A percentile compares a stretch with the other conserved stretches of the same genome.
phyloP scores from a whole-genome alignment of 176 grass and related monocot genomes.

The Carex pumila region DNA sequence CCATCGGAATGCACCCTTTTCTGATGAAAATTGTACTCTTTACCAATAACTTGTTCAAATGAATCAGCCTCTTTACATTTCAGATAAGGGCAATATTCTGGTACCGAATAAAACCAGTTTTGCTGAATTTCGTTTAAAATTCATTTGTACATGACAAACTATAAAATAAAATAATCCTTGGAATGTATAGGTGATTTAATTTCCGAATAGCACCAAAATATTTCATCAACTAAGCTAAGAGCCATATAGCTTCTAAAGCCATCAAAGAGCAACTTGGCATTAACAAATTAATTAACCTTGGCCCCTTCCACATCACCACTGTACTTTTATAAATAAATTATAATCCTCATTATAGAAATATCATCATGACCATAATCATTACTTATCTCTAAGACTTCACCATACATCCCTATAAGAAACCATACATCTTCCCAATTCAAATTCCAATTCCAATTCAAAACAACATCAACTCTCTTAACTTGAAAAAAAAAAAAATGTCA shows the following conservation, averaged over 20 bases:
- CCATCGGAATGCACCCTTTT: no score
- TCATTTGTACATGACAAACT: no score
- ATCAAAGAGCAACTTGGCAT: background rate
- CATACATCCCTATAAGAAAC: constrained; percentile 12
- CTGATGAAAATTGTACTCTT: background rate
- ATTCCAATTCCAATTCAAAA: background rate
- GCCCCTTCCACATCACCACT: constrained; percentile 8
- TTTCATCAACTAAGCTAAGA: background rate
- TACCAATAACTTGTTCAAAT: background rate
- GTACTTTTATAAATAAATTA: background rate
- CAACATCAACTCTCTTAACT: background rate
- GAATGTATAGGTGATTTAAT: background rate
- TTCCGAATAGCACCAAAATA: background rate
- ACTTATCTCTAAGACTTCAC: background rate
- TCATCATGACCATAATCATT: constrained; percentile 17
- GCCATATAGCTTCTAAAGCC: constrained; percentile 1
- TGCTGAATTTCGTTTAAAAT: no score
- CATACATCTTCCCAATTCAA: background rate
- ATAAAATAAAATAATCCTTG: background rate
- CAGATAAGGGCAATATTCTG: background rate
- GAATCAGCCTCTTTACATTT: no score
- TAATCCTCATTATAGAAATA: background rate
- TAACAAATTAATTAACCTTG: background rate
- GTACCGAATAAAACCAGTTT: background rate
- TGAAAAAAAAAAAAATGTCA: background rate